Evolutionary conservation across 2,329 filamentous ascomycete genomes (phyloP), one percentile per base, ranked within the genome.

Genomic region (Hansfordia pulvinata): DNA sequence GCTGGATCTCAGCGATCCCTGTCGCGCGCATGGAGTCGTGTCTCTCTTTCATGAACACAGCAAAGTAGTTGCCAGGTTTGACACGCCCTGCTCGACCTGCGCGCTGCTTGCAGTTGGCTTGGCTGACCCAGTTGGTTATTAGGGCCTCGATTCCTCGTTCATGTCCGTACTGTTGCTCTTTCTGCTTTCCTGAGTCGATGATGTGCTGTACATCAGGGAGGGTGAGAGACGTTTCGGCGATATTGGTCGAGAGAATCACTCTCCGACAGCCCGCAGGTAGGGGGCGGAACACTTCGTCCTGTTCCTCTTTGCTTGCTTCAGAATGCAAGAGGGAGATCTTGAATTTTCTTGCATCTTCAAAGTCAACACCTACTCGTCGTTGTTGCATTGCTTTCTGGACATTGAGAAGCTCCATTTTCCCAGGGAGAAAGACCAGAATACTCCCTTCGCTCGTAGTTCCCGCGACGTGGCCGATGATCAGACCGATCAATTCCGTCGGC

Each of bases 161-260:
- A 20, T 55, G 50, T 30, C 61, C 50, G 34, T 60, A 62, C 19
- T 61, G 25, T 17, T 38, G 46, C 34, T 50, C 43, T 10, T 43
- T 37, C 17, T 40, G 29, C 23, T 48, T 48, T 12, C 63, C 63
- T 10, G 48, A 45, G 32, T 68, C 63, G 18, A 68, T 44, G 3
- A 68, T 59, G 36, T 54, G 58, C 28, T 52, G 52, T 12, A 67
- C 58, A 32, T 65, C 62, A 7, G 60, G 53, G n/a, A 66, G 55
- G 5, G 62, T 66, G 20, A 66, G 43, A 4, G 56, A 62, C 1
- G 59, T 62, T 36, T 66, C 62, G 6, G 59, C 60, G 30, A 66
- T 59, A 29, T 63, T 61, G 1, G 61, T 66, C 4, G 59, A 50
- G 7, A 67, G 42, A 18, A 67, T 58, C 17, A 67, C 52, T 33